phyloP scores from a whole-genome alignment of 345 rosid genomes.

The Zanthoxylum bungeanum region DNA sequence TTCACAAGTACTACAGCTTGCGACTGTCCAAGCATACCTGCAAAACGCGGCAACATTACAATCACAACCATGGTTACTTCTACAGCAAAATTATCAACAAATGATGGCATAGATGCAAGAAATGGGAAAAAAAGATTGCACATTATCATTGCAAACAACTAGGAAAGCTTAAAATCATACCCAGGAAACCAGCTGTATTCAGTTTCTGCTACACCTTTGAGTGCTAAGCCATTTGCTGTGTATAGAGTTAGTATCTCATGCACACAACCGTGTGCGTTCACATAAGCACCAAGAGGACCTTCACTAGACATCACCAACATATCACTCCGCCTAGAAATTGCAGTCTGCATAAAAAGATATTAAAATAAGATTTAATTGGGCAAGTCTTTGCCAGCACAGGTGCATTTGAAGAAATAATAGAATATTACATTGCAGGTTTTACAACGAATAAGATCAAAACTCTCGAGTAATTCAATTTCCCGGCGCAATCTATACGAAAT shows the following conservation, averaged over 20 bases:
- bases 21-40: conserved; percentile 91
- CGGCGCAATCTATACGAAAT: conserved; percentile 79
- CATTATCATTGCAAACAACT: background rate
- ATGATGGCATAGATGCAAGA: background rate
- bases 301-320: conserved; percentile 97
- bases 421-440: conserved; percentile 68
- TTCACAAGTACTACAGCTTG: conserved; percentile 51
- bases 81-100: background rate
- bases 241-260: conserved; percentile 80
- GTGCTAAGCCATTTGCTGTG: conserved; percentile 68
- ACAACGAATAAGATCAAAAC: conserved; percentile 72
- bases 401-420: conserved; percentile 1
- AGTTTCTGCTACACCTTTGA: conserved; percentile 33
- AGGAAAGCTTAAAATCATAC: conserved; percentile 39
- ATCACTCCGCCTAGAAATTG: conserved; percentile 85
- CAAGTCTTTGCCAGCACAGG: background rate
- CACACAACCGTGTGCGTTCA: conserved; percentile 68
- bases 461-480: conserved; percentile 76
- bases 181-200: conserved; percentile 99
- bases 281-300: conserved; percentile 97
- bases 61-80: background rate
- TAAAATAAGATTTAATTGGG: background rate
- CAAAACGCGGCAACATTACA: conserved; percentile 10
- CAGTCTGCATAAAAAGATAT: conserved; percentile 41
- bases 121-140: background rate